phyloP scores from a whole-genome alignment of 2,329 filamentous ascomycete genomes.

The Pseudogymnoascus sp. region DNA sequence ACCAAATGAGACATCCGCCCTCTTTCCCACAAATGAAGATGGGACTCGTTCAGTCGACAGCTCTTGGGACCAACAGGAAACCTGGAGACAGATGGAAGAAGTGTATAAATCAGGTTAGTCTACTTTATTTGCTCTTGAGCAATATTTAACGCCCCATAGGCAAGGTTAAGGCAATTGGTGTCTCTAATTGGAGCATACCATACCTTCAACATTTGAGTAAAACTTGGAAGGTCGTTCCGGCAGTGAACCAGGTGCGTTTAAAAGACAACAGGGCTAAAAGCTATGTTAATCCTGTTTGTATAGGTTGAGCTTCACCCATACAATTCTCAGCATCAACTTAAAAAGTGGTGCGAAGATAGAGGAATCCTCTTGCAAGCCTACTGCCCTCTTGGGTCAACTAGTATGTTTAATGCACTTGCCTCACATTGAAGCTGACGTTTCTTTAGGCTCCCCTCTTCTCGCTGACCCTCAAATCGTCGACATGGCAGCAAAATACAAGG shows the following conservation, averaged over 20 bases:
- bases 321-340: constrained; percentile 49
- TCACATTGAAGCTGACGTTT: not conserved
- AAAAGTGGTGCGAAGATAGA: constrained; percentile 40
- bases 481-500: constrained; percentile 41
- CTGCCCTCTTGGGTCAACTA: constrained; percentile 44
- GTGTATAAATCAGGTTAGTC: constrained; percentile 23
- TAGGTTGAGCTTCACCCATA: constrained; percentile 57
- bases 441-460: constrained; percentile 13
- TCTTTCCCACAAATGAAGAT: constrained; percentile 22
- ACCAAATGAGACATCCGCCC: constrained; percentile 15
- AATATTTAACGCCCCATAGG: not conserved
- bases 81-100: constrained; percentile 26
- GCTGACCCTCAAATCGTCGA: constrained; percentile 13
- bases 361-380: constrained; percentile 53
- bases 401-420: not conserved
- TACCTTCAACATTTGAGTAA: constrained; percentile 26
- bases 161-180: constrained; percentile 33
- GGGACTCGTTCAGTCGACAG: constrained; percentile 26
- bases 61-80: constrained; percentile 20
- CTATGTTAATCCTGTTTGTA: constrained; percentile 30
- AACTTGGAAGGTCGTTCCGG: constrained; percentile 39
- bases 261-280: constrained; percentile 30
- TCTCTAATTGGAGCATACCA: constrained; percentile 26
- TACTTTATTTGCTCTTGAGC: not conserved
- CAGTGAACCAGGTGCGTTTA: constrained; percentile 51